Evolutionary conservation across 371 early-diverging fungal species (phyloP).

Genomic region (Mucor circinelloides): DNA sequence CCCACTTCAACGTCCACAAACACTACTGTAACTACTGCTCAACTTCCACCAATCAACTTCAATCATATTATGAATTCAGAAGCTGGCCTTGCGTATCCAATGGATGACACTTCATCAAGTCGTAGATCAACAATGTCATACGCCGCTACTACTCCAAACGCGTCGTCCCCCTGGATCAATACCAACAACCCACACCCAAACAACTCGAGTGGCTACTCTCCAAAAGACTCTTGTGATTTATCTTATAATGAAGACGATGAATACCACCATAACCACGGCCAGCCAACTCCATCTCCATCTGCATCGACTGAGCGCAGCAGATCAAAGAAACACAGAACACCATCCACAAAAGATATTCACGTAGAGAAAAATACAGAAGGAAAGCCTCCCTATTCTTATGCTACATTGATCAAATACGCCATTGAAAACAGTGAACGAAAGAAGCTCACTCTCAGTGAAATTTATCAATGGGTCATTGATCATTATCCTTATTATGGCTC

Average conservation of each 20-base stretch:
- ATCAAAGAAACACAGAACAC: conserved; percentile 23
- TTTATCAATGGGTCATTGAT: conserved; percentile 89
- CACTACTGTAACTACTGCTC: conserved; percentile 6
- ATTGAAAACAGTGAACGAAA: conserved; percentile 70
- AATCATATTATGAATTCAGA: background rate
- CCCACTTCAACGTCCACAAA: background rate
- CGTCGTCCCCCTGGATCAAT: conserved; percentile 8
- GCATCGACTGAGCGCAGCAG: conserved; percentile 30
- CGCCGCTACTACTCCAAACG: background rate
- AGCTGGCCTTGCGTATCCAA: background rate
- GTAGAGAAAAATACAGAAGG: conserved; percentile 34
- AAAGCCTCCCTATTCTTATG: conserved; percentile 89
- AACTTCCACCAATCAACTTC: conserved; percentile 17
- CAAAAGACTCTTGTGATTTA: conserved; percentile 26
- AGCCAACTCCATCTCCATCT: conserved; percentile 29
- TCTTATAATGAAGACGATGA: conserved; percentile 23
- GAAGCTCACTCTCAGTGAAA: conserved; percentile 83
- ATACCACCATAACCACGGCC: conserved; percentile 16
- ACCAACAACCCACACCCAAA: background rate
- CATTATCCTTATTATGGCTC: conserved; percentile 77
- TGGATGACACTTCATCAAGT: background rate
- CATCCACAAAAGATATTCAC: conserved; percentile 26
- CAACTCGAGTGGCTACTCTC: conserved; percentile 8
- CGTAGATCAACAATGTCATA: background rate
- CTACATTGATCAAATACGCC: conserved; percentile 86